A percentile compares a stretch with the other conserved stretches of the same genome.
Conservation (phyloP, 177 flowering plant species). For the Vitis hybrid region DNA sequence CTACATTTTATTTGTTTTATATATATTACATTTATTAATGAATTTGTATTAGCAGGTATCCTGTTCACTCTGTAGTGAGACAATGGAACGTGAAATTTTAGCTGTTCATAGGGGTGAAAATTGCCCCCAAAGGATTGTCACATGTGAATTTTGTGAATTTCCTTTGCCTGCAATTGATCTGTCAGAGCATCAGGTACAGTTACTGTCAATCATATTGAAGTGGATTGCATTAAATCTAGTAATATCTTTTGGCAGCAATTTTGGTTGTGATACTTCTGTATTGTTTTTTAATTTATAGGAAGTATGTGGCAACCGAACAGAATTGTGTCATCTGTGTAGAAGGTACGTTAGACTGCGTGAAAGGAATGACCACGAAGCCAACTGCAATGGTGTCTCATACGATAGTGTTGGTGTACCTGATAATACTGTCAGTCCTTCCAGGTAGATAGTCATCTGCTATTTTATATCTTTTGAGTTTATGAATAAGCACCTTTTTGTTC, state of each 20-base stretch:
- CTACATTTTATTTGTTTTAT: not conserved
- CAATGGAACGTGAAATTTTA: slow-evolving; percentile 77
- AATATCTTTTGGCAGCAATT: not conserved
- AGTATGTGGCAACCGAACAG: slow-evolving; percentile 94
- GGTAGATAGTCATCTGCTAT: slow-evolving; percentile 40
- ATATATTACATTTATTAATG: too few species aligned
- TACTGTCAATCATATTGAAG: not conserved
- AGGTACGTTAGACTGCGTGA: slow-evolving; percentile 82
- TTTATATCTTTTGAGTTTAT: not conserved
- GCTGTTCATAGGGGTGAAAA: slow-evolving; percentile 82
- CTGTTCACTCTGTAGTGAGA: slow-evolving; percentile 89
- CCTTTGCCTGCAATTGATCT: slow-evolving; percentile 94
- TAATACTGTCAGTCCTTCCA: slow-evolving; percentile 56
- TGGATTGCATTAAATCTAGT: not conserved
- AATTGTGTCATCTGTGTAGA: slow-evolving; percentile 70
- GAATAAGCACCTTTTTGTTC: not conserved
- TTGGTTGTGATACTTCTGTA: not conserved
- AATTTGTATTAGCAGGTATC: slow-evolving; percentile 55
- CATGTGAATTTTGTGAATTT: slow-evolving; percentile 96
- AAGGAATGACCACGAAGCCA: slow-evolving; percentile 63
- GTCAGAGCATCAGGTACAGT: slow-evolving; percentile 83
- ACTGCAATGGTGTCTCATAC: slow-evolving; percentile 43
- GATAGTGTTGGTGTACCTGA: slow-evolving; percentile 8
- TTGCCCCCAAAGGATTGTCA: slow-evolving; percentile 89
- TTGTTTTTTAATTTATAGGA: slow-evolving; percentile 48